Conservation (phyloP, 495 filamentous ascomycete genomes). For the Aspergillus bertholletiae region DNA sequence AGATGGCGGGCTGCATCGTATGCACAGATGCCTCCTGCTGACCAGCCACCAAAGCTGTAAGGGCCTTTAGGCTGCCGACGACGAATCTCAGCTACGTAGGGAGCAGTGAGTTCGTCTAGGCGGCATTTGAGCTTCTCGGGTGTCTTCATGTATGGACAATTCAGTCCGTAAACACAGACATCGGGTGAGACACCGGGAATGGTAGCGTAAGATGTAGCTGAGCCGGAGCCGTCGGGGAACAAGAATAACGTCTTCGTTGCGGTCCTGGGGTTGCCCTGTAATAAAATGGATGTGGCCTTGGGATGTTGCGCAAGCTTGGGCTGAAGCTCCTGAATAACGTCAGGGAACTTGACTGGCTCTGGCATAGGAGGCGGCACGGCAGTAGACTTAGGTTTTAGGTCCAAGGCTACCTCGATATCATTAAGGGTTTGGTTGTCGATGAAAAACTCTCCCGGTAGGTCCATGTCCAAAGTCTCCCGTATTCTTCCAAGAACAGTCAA, state of each 20-base stretch:
- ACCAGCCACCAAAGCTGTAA: slow-evolving; percentile 72
- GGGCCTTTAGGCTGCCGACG: slow-evolving; percentile 72
- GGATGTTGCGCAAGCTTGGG: slow-evolving; percentile 30
- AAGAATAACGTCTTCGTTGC: slow-evolving; percentile 31
- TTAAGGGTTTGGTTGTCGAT: slow-evolving; percentile 58
- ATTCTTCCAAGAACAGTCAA: slow-evolving; percentile 47
- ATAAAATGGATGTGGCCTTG: slow-evolving; percentile 44
- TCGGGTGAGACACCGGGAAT: slow-evolving; percentile 54
- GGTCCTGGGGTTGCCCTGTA: slow-evolving; percentile 30
- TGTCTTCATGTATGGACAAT: slow-evolving; percentile 64
- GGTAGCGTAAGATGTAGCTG: slow-evolving; percentile 51
- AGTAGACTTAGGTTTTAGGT: slow-evolving; percentile 33
- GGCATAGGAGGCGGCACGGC: slow-evolving; percentile 13
- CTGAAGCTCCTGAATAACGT: slow-evolving; percentile 14
- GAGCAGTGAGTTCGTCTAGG: slow-evolving; percentile 52
- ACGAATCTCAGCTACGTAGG: slow-evolving; percentile 63
- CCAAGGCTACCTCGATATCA: slow-evolving; percentile 46
- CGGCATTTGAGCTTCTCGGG: slow-evolving; percentile 53
- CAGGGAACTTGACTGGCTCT: slow-evolving; percentile 20
- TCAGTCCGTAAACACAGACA: slow-evolving; percentile 57
- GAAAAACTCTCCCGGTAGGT: slow-evolving; percentile 55
- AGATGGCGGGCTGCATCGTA: slow-evolving; percentile 78
- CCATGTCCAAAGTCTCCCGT: slow-evolving; percentile 51
- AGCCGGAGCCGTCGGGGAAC: slow-evolving; percentile 36
- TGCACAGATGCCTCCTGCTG: slow-evolving; percentile 82